These are phyloP conservation scores for Carallia brachiata DNA, from an alignment of 345 rosid genomes.

Conservation along the genomic window DNA sequence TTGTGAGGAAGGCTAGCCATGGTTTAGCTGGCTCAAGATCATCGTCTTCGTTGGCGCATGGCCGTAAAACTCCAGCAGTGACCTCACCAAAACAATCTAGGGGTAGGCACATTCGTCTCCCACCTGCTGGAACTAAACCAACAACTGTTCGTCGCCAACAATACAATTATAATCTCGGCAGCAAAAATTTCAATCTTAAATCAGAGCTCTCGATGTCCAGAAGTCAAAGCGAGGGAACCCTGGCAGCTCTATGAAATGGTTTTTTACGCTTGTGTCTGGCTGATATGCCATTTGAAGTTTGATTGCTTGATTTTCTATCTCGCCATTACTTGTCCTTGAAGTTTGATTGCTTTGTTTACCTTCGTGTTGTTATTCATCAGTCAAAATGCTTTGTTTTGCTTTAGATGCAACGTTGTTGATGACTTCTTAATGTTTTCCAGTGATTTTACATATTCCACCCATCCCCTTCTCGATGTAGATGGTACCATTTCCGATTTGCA, in stretches of 20 bases:
- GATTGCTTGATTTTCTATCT: not conserved
- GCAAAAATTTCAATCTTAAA: constrained; percentile 45
- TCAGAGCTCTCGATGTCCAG: constrained; percentile 57
- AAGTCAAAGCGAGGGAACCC: constrained; percentile 69
- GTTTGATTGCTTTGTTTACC: too few relatives aligned
- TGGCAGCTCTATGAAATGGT: constrained; percentile 12
- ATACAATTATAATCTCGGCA: constrained; percentile 39
- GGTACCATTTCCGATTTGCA: too few relatives aligned
- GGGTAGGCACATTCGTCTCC: constrained; percentile 55
- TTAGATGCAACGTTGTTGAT: too few relatives aligned
- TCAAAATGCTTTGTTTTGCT: too few relatives aligned
- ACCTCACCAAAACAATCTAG: constrained; percentile 45
- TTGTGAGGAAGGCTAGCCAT: constrained; percentile 55
- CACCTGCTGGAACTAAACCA: constrained; percentile 53
- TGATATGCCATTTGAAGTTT: not conserved
- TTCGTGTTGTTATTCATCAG: too few relatives aligned
- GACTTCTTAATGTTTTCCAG: too few relatives aligned
- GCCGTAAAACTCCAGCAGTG: constrained; percentile 39
- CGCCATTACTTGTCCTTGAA: not conserved
- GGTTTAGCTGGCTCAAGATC: constrained; percentile 39
- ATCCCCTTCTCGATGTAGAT: too few relatives aligned
- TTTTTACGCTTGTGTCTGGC: not conserved
- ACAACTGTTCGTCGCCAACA: constrained; percentile 31
- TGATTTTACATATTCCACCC: too few relatives aligned
- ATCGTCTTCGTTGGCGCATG: constrained; percentile 43